Conservation (phyloP, 2,329 filamentous ascomycete species). For the Diaporthe ilicicola region DNA sequence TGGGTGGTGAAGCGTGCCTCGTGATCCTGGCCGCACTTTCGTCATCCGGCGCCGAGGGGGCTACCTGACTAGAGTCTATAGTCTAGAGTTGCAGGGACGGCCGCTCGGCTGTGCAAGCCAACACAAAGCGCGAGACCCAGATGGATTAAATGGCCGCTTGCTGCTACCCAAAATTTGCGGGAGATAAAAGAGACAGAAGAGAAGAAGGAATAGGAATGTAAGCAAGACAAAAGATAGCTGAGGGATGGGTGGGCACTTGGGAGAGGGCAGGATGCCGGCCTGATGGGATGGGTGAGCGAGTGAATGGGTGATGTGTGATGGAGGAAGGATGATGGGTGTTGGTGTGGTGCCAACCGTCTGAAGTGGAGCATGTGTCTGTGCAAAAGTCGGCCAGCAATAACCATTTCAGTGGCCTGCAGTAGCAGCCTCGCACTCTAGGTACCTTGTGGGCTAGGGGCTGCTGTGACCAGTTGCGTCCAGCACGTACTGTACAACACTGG, state of each 20-base stretch:
- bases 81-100: neutral
- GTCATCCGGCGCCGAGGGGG: slow-evolving; percentile 30
- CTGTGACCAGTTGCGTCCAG: neutral
- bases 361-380: slow-evolving; percentile 18
- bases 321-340: slow-evolving; percentile 11
- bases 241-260: neutral
- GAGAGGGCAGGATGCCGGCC: slow-evolving; percentile 9
- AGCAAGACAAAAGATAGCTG: slow-evolving; percentile 1
- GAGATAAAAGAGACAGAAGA: neutral
- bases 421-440: neutral
- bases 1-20: slow-evolving; percentile 31
- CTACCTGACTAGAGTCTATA: slow-evolving; percentile 18
- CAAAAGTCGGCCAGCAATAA: neutral
- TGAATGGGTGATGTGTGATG: slow-evolving; percentile 14
- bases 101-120: slow-evolving; percentile 2
- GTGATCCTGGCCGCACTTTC: slow-evolving; percentile 33
- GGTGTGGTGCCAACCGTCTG: slow-evolving; percentile 12
- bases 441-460: neutral
- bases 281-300: neutral
- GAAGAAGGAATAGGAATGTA: neutral
- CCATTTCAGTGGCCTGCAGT: neutral
- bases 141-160: neutral
- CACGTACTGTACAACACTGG: neutral
- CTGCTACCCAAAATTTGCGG: neutral
- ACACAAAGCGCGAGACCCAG: neutral